phyloP scores from a whole-genome alignment of 2,329 filamentous ascomycete species.

The Apiospora arundinis region DNA sequence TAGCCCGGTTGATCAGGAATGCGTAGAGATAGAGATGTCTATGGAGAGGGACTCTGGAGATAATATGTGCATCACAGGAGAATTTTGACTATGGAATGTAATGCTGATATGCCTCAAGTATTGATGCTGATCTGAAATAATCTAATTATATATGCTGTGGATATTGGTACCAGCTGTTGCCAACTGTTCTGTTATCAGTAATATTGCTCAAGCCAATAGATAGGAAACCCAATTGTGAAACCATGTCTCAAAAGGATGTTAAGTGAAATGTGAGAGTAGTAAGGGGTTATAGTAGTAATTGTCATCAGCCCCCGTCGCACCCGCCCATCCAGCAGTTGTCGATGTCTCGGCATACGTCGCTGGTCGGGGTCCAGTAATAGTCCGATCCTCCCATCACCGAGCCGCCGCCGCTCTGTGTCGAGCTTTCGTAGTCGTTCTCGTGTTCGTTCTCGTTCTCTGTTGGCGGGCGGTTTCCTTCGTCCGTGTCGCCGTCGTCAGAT shows the following conservation, averaged over 20 bases:
- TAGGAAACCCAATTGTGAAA: neutral
- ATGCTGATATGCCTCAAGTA: no score
- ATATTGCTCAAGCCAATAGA: no score
- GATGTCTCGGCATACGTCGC: neutral
- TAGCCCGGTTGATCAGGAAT: no score
- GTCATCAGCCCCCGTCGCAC: neutral
- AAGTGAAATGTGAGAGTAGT: neutral
- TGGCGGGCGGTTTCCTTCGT: no score
- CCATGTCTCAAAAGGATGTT: neutral
- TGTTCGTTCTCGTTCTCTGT: neutral
- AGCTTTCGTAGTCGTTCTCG: neutral
- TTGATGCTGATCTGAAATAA: no score
- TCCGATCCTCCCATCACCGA: neutral
- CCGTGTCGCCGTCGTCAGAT: neutral
- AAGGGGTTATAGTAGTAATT: neutral
- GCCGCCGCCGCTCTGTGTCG: neutral
- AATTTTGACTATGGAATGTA: no score
- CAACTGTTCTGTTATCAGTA: neutral
- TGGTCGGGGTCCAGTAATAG: neutral
- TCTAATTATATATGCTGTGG: neutral
- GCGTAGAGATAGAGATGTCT: no score
- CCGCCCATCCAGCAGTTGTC: neutral
- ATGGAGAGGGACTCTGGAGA: no score
- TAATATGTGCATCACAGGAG: no score
- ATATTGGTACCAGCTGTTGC: neutral